These are phyloP conservation scores for Penicillium sp. DNA, from an alignment of 2,329 filamentous ascomycete genomes.

Conservation along the genomic window DNA sequence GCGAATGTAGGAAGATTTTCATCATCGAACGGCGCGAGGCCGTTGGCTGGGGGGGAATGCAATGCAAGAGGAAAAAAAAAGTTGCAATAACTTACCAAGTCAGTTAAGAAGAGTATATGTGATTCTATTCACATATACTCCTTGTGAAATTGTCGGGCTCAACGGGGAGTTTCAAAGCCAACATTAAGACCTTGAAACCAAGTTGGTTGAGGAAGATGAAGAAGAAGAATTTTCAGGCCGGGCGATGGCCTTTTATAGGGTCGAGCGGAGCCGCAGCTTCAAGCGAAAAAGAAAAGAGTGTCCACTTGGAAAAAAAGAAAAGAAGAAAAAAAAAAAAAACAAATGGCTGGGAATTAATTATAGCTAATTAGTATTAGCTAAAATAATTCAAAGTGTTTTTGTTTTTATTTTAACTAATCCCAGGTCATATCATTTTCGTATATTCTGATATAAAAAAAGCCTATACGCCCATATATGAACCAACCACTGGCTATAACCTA, in stretches of 20 bases:
- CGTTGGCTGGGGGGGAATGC: conserved; percentile 20
- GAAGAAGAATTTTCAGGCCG: conserved; percentile 29
- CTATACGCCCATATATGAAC: conserved; percentile 8
- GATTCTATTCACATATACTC: neutral
- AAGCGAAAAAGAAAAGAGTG: conserved; percentile 24
- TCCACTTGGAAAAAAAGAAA: conserved; percentile 4
- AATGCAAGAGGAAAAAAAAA: conserved; percentile 9
- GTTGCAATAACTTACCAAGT: conserved; percentile 27
- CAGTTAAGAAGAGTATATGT: conserved; percentile 12
- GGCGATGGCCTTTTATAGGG: conserved; percentile 33
- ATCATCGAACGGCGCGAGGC: conserved; percentile 36
- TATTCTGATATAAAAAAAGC: neutral
- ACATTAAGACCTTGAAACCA: conserved; percentile 13
- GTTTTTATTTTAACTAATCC: neutral
- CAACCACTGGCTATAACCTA: conserved; percentile 13
- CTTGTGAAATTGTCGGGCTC: neutral
- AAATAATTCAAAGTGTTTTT: neutral
- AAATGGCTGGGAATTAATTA: neutral
- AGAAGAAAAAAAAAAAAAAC: neutral
- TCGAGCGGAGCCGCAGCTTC: conserved; percentile 35
- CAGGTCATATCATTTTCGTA: neutral
- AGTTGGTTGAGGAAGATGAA: conserved; percentile 17
- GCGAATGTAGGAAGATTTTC: conserved; percentile 47
- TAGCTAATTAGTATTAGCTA: neutral
- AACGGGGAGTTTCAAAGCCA: neutral